Evolutionary conservation across 306 rosid species (phyloP).

Genomic region (Sechiopsis laciniata): DNA sequence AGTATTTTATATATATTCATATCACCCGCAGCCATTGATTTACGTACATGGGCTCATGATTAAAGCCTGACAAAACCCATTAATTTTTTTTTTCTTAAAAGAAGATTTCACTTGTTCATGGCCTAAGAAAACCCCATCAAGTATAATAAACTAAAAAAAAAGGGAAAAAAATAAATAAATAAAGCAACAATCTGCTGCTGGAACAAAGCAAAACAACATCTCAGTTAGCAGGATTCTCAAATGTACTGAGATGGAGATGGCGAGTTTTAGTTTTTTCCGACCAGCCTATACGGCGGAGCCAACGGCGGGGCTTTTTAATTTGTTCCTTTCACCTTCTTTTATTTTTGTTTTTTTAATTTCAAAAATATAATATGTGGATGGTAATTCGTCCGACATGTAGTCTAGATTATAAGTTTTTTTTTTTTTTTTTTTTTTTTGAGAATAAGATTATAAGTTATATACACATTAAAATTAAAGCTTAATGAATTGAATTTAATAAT

Average conservation of each 20-base stretch:
- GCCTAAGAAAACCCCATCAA: background rate
- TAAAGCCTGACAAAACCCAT: conserved; percentile 14
- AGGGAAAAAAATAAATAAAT: background rate
- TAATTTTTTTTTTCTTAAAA: background rate
- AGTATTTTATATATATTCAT: background rate
- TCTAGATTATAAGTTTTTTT: too few species aligned
- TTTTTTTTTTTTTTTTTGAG: too few species aligned
- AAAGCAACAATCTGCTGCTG: background rate
- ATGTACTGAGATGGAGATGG: background rate
- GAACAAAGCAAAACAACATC: background rate
- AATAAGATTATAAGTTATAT: too few species aligned
- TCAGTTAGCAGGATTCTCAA: background rate
- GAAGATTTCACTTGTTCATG: background rate
- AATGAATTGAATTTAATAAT: too few species aligned
- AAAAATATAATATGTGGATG: too few species aligned
- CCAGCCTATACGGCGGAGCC: background rate
- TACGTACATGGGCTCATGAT: conserved; percentile 14
- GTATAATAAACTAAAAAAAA: background rate
- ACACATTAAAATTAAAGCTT: too few species aligned
- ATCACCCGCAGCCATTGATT: conserved; percentile 15
- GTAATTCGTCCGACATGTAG: too few species aligned
- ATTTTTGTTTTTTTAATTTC: too few species aligned
- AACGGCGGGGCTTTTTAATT: background rate
- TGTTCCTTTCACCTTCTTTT: background rate
- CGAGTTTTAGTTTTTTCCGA: background rate